These are phyloP conservation scores for Mycosphaerelloides madeirae DNA, from an alignment of 2,329 filamentous ascomycete species.

Conservation along the genomic window DNA sequence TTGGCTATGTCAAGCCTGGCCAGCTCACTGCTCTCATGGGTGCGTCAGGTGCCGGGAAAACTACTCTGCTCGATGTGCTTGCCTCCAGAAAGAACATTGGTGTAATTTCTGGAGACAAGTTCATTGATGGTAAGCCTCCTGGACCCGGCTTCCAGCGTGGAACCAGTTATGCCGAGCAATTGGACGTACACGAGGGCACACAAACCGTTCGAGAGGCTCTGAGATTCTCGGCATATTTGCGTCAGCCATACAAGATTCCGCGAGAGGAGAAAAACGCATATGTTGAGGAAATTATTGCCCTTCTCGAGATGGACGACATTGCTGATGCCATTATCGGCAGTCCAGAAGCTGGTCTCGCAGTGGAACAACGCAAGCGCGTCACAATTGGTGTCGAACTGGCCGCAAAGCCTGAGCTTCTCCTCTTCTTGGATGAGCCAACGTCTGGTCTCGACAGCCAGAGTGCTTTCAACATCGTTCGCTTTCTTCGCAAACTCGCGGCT, in stretches of 20 bases:
- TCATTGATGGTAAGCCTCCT: conserved; percentile 53
- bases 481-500: conserved; percentile 70
- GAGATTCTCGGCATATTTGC: conserved; percentile 60
- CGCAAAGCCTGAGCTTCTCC: conserved; percentile 64
- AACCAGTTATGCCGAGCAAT: conserved; percentile 62
- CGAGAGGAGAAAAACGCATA: conserved; percentile 60
- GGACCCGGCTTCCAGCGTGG: conserved; percentile 60
- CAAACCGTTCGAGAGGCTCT: conserved; percentile 62
- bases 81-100: conserved; percentile 61
- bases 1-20: conserved; percentile 48
- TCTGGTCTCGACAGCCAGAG: conserved; percentile 68
- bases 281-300: conserved; percentile 61
- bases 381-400: conserved; percentile 60
- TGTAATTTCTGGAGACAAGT: conserved; percentile 57
- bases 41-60: conserved; percentile 71
- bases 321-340: conserved; percentile 62
- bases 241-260: conserved; percentile 56
- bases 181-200: conserved; percentile 60
- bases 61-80: conserved; percentile 74
- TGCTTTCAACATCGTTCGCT: conserved; percentile 72
- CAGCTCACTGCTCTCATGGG: conserved; percentile 50
- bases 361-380: conserved; percentile 64
- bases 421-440: conserved; percentile 77
- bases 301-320: conserved; percentile 62
- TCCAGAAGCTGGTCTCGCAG: conserved; percentile 56